Evolutionary conservation across 306 rosid species (phyloP), one percentile per base, ranked within the genome.

Genomic region (Pterocarpus santalinus): DNA sequence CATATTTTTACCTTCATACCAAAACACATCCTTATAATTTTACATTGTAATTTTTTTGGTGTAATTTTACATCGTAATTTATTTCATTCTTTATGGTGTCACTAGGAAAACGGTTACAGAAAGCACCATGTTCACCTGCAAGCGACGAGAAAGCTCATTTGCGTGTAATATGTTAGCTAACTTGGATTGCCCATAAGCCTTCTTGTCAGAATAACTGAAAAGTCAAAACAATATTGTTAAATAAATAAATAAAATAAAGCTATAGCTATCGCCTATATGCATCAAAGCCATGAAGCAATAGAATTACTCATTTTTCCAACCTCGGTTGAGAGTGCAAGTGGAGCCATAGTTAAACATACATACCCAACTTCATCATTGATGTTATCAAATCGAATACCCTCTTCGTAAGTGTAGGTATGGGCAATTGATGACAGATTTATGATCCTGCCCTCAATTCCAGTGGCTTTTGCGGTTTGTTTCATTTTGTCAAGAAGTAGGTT

Each of bases 141-240:
- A 82, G 79, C 87, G 94, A 67, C 92, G 95, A 43, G 96, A 86
- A 39, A 95, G 93, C 83, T 93, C 99, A 4, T 89, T 91, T 49
- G 88, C 86, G 30, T 95, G 99, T 11, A 95, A 80, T 73, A 93
- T 83, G 87, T 93, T 95, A 34, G 98, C 95, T 72, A 93, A 79
- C 78, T 95, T 95, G 86, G 98, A 95, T 60, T 95, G 99, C 9
- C 99, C 99, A 38, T 95, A 95, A 0, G 99, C 98, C 72, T 28
- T 90, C 81, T 95, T 95, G 87, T 93, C 97, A 6, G 89, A 86
- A 81, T 95, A 95, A 78, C 99, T 93, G 87, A 73, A 71, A 81
- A 46, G 0, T 73, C 15, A 12, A 35, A 46, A 28, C 12, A 32
- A 68, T 16, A 32, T 55, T 10, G 6, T 10, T 38, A 38, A 34